Evolutionary conservation across 192 early-diverging fungal genomes (phyloP), one percentile per base, ranked within the genome.

Genomic region (Podila horticola): DNA sequence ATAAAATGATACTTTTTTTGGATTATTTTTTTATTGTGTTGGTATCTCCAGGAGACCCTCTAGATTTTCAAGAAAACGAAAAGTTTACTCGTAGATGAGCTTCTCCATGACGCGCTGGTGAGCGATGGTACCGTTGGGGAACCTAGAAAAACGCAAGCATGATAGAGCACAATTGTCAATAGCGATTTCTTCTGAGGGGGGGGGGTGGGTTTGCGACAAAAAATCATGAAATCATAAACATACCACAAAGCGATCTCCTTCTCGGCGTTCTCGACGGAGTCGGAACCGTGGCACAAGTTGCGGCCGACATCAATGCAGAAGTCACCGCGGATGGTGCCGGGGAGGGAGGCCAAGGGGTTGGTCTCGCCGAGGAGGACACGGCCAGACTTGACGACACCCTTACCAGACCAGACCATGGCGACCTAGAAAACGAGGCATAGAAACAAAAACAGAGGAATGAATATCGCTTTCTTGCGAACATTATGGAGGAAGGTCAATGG

Each of bases 321-420:
- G 66, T 77, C 93, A 60, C 94, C 95, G 72, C 96, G 94, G 88
- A 97, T 95, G 69, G 94, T 94, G 60, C 96, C 96, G 59, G 95
- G 94, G 57, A 88, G 90, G 62, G 96, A 86, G 26, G 92, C 92
- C 74, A 93, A 86, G 67, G 97, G 97, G 86, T 97, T 95, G 71
- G 97, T 98, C 34, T 94, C 96, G 66, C 96, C 96, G 74, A 97
- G 90, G 88, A 97, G 91, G 48, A 88, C 83, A 69, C 96, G 92
- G 67, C 95, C 94, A 86, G 94, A 92, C 79, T 90, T 89, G 85
- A 97, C 94, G 13, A 96, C 96, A 76, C 94, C 92, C 57, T 88
- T 90, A 26, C 94, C 95, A 83, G 93, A 89, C 95, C 95, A 96
- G 67, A 96, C 90, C 90, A 88, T 88, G 69, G 86, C 84, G 68